Percentiles rank a stretch among this genome's conserved stretches.
These are phyloP conservation scores for Yarrowia sp. DNA, from an alignment of 805 yeast genomes.

Conservation along the genomic window DNA sequence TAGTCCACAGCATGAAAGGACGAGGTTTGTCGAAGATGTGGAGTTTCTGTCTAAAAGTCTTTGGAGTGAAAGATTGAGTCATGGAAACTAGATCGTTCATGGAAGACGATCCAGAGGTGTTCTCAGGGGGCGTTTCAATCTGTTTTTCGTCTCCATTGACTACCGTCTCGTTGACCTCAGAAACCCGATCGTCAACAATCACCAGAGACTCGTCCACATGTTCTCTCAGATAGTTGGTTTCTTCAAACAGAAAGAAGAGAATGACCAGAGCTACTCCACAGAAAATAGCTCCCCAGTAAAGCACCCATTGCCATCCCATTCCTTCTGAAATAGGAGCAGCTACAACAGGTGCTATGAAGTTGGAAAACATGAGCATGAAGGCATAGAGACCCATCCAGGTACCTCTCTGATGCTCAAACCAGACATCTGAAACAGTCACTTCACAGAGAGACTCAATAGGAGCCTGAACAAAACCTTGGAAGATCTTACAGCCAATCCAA, in stretches of 20 bases:
- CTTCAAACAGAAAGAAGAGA: constrained; percentile 36
- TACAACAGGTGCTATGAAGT: constrained; percentile 20
- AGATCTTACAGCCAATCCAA: constrained; percentile 53
- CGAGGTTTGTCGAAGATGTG: constrained; percentile 23
- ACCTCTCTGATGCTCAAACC: constrained; percentile 79
- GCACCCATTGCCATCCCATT: constrained; percentile 39
- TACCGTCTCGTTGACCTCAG: neutral
- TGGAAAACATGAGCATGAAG: constrained; percentile 57
- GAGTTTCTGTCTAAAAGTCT: constrained; percentile 28
- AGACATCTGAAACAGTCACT: constrained; percentile 71
- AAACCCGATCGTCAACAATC: neutral
- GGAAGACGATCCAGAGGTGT: too few species aligned
- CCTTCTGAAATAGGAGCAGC: constrained; percentile 20
- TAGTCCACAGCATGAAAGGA: constrained; percentile 24
- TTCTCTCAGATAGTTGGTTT: constrained; percentile 27
- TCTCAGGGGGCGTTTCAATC: too few species aligned
- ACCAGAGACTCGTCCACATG: neutral
- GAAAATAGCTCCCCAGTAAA: constrained; percentile 38
- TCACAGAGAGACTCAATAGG: constrained; percentile 77
- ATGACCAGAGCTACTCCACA: constrained; percentile 14
- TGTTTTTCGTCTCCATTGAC: neutral
- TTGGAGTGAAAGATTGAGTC: neutral
- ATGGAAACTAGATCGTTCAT: too few species aligned
- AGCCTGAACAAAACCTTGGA: constrained; percentile 68
- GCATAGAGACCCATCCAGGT: constrained; percentile 75